Conservation (phyloP, 306 rosid species). For the Dryas octopetala region DNA sequence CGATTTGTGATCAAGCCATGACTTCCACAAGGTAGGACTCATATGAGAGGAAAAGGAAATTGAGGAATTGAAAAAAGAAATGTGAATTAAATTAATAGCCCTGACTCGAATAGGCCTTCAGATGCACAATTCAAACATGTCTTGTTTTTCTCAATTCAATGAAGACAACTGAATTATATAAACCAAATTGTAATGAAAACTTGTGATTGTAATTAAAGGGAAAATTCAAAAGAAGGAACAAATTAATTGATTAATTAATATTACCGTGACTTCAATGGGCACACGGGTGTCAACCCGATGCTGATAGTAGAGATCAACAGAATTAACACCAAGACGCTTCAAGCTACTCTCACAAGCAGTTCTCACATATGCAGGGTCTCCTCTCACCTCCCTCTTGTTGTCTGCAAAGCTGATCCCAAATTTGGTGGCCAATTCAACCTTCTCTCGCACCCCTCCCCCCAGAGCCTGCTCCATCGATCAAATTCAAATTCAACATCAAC, state of each 20-base stretch:
- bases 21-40: no score
- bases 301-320: constrained; percentile 74
- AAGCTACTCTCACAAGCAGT: constrained; percentile 67
- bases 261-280: constrained; percentile 74
- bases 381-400: constrained; percentile 40
- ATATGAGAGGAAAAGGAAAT: no score
- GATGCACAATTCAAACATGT: neutral
- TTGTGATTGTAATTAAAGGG: neutral
- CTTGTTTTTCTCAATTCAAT: neutral
- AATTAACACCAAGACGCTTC: constrained; percentile 53
- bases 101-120: no score
- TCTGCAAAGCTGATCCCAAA: constrained; percentile 26
- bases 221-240: neutral
- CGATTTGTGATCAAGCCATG: no score
- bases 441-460: constrained; percentile 40
- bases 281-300: constrained; percentile 61
- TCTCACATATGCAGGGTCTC: constrained; percentile 66
- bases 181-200: neutral
- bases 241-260: neutral
- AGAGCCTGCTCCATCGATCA: constrained; percentile 29
- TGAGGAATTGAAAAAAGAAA: no score
- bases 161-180: neutral
- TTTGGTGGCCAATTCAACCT: constrained; percentile 64
- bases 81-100: no score
- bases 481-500: neutral